Evolutionary conservation across 2,329 filamentous ascomycete species (phyloP), one percentile per base, ranked within the genome.

Genomic region (Ophiostoma sp.): DNA sequence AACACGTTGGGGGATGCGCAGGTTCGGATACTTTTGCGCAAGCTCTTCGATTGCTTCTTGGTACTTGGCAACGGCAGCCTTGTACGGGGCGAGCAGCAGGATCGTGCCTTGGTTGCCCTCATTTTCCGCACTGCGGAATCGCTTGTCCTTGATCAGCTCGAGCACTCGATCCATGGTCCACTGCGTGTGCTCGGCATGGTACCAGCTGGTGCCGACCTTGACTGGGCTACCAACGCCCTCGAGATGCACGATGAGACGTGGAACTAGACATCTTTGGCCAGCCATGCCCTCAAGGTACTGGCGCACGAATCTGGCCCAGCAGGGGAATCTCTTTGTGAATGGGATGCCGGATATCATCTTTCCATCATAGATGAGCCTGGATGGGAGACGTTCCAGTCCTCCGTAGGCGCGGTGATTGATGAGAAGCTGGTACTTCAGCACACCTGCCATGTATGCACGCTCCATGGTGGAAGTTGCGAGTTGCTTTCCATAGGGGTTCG

Each of bases 21-120:
- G 47, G 9, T 65, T 12, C 0, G 76, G 75, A 73, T 77, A 75
- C 2, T 70, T 62, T 9, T 73, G 74, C 0, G 76, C 73, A 0
- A 75, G 71, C 0, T 73, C 68, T 1, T 72, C 69, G 16, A 75
- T 68, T 1, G 72, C 73, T 3, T 67, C 69, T 3, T 71, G 68
- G 67, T 83, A 83, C 12, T 78, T 73, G 0, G 71, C 68, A 4
- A 77, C 73, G 0, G 81, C 76, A 0, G 77, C 74, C 18, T 77
- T 79, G 72, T 83, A 83, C 0, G 81, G 81, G 0, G 81, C 77
- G 11, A 81, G 75, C 1, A 83, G 77, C 68, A 83, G 75, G n/a
- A 83, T 77, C 0, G 74, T 77, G 0, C 81, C 81, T 0, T 74
- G 74, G 12, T 71, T 63, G 0, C 63, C 66, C 0, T 67, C 36